Evolutionary conservation across 1,284 basidiomycete species (phyloP).

Genomic region (Filobasidium uniguttulatum): DNA sequence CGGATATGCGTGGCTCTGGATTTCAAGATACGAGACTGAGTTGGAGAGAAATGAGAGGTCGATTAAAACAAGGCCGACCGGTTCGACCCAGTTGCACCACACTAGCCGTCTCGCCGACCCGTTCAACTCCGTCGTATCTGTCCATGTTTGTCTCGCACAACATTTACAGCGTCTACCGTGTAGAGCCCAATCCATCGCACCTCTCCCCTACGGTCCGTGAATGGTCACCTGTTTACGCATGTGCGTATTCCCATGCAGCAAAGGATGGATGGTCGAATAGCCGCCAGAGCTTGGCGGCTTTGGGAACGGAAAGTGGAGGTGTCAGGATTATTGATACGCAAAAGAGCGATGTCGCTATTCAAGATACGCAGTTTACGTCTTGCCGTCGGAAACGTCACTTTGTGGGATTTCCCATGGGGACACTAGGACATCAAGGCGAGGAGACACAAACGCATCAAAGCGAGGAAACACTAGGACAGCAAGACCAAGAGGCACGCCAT

Average conservation of each 20-base stretch:
- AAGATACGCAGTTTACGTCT: not conserved
- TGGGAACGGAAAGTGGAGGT: slow-evolving; percentile 5
- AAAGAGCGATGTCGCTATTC: not conserved
- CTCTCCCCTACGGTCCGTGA: not conserved
- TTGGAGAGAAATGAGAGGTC: not conserved
- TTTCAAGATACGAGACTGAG: not conserved
- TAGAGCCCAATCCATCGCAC: slow-evolving; percentile 11
- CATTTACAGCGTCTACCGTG: not conserved
- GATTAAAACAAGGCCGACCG: not conserved
- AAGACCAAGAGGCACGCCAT: not conserved
- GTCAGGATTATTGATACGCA: slow-evolving; percentile 3
- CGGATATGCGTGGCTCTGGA: too few species aligned
- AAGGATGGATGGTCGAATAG: not conserved
- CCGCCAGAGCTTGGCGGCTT: not conserved
- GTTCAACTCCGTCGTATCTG: slow-evolving; percentile 5
- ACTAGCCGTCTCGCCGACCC: not conserved
- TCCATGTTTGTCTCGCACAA: slow-evolving; percentile 3
- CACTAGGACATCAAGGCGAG: not conserved
- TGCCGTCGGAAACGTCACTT: not conserved
- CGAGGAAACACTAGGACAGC: not conserved
- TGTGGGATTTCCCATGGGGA: not conserved
- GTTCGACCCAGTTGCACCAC: not conserved
- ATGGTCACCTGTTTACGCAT: slow-evolving; percentile 12
- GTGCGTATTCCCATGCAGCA: slow-evolving; percentile 10
- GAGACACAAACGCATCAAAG: not conserved